These are phyloP conservation scores for Peltaster fructicola DNA, from an alignment of 2,329 filamentous ascomycete genomes.

Conservation along the genomic window DNA sequence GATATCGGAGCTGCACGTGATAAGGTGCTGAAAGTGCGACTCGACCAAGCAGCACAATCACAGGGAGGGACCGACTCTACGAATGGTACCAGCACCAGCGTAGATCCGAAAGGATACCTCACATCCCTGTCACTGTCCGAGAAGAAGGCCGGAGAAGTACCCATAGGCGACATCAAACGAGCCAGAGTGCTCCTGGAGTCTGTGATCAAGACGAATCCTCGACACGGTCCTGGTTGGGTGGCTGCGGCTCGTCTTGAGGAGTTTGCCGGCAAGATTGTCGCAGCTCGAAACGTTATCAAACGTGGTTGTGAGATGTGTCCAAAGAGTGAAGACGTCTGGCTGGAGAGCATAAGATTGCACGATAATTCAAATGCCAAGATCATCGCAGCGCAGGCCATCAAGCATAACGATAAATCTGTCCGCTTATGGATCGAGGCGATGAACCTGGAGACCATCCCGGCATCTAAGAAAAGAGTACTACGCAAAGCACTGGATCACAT, in stretches of 20 bases:
- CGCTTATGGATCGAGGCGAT: slow-evolving; percentile 90
- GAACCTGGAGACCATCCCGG: slow-evolving; percentile 65
- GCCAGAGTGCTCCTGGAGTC: slow-evolving; percentile 86
- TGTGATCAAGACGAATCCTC: slow-evolving; percentile 91
- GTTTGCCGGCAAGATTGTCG: slow-evolving; percentile 75
- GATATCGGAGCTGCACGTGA: slow-evolving; percentile 92
- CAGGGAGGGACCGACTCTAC: slow-evolving; percentile 42
- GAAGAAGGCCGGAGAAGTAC: slow-evolving; percentile 58
- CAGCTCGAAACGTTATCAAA: slow-evolving; percentile 73
- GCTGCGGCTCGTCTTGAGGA: slow-evolving; percentile 86
- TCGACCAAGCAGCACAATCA: slow-evolving; percentile 66
- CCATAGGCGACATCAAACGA: slow-evolving; percentile 88
- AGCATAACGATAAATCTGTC: slow-evolving; percentile 76
- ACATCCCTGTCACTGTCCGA: slow-evolving; percentile 77
- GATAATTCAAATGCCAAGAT: slow-evolving; percentile 82
- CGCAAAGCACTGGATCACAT: slow-evolving; percentile 83
- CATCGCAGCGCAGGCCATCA: slow-evolving; percentile 83
- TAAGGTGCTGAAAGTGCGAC: slow-evolving; percentile 83
- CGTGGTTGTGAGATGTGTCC: slow-evolving; percentile 81
- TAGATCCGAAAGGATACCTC: slow-evolving; percentile 90
- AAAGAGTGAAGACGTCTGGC: slow-evolving; percentile 86
- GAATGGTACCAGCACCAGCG: slow-evolving; percentile 68
- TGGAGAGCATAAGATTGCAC: slow-evolving; percentile 73
- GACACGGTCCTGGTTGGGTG: slow-evolving; percentile 89
- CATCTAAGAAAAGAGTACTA: slow-evolving; percentile 82